A percentile compares a stretch with the other conserved stretches of the same genome.
Conservation (phyloP, 495 filamentous ascomycete species). For the Staphylotrichum longicolle region DNA sequence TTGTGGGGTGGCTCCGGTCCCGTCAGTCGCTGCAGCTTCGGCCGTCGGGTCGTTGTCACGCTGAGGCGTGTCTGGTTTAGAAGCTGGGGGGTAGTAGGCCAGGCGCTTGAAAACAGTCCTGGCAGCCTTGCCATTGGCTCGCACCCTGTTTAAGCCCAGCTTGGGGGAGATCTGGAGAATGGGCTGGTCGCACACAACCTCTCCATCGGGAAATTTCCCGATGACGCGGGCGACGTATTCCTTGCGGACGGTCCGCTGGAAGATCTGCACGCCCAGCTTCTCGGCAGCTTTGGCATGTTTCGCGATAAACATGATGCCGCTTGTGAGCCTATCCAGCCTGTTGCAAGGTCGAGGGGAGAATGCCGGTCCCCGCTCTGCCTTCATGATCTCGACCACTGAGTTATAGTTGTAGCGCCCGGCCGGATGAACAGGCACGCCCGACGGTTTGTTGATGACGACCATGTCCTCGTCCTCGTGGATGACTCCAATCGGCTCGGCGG, state of each 20-base stretch:
- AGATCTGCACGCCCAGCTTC: conserved; percentile 66
- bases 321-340: conserved; percentile 88
- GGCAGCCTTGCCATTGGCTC: conserved; percentile 86
- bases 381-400: conserved; percentile 88
- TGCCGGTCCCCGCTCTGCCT: conserved; percentile 64
- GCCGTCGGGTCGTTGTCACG: conserved; percentile 12
- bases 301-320: conserved; percentile 95
- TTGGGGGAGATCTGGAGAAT: conserved; percentile 94
- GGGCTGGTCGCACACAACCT: conserved; percentile 85
- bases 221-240: conserved; percentile 92
- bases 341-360: conserved; percentile 84
- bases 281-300: conserved; percentile 81
- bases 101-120: conserved; percentile 86
- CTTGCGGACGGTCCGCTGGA: conserved; percentile 75
- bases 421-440: conserved; percentile 90
- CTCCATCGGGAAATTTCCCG: conserved; percentile 81
- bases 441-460: conserved; percentile 94
- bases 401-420: conserved; percentile 96
- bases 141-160: conserved; percentile 86
- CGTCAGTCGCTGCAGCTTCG: conserved; percentile 23
- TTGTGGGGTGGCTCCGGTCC: conserved; percentile 19
- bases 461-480: conserved; percentile 89
- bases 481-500: conserved; percentile 70
- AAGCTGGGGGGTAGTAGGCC: conserved; percentile 71
- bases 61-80: background rate